A percentile compares a stretch with the other conserved stretches of the same genome.
These are phyloP conservation scores for Stromatinia cepivora DNA, from an alignment of 2,329 filamentous ascomycete genomes.

Conservation along the genomic window DNA sequence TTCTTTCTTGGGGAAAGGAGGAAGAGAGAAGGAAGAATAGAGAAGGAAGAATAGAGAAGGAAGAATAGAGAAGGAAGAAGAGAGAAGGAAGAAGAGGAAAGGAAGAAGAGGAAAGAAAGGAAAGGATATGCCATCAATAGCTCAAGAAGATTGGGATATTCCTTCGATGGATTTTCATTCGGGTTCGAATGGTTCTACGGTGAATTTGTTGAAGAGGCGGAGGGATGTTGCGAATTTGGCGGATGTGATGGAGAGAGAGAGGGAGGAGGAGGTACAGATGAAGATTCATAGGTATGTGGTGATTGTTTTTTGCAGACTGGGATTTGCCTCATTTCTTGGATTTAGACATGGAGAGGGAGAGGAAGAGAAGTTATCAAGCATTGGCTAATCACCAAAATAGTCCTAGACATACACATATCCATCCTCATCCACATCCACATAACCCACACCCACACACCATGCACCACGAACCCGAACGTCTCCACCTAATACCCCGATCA, in stretches of 20 bases:
- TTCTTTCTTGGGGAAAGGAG: not conserved
- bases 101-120: not conserved
- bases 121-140: slow-evolving; percentile 35
- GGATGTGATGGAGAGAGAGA: not conserved
- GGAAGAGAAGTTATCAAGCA: not conserved
- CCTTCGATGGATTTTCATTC: slow-evolving; percentile 19
- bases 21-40: not conserved
- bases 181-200: not conserved
- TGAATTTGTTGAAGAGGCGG: slow-evolving; percentile 30
- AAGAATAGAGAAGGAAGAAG: not conserved
- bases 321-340: not conserved
- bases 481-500: slow-evolving; percentile 11
- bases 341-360: not conserved
- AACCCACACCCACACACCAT: not conserved
- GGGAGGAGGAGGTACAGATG: slow-evolving; percentile 22
- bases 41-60: not conserved
- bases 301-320: not conserved
- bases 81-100: not conserved
- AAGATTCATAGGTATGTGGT: slow-evolving; percentile 25
- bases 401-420: slow-evolving; percentile 11
- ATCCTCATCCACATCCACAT: slow-evolving; percentile 9
- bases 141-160: slow-evolving; percentile 27
- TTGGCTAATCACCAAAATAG: not conserved
- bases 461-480: slow-evolving; percentile 11
- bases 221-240: slow-evolving; percentile 28